These are phyloP conservation scores for Lentinus polychrous DNA, from an alignment of 1,284 basidiomycete species.

Conservation along the genomic window DNA sequence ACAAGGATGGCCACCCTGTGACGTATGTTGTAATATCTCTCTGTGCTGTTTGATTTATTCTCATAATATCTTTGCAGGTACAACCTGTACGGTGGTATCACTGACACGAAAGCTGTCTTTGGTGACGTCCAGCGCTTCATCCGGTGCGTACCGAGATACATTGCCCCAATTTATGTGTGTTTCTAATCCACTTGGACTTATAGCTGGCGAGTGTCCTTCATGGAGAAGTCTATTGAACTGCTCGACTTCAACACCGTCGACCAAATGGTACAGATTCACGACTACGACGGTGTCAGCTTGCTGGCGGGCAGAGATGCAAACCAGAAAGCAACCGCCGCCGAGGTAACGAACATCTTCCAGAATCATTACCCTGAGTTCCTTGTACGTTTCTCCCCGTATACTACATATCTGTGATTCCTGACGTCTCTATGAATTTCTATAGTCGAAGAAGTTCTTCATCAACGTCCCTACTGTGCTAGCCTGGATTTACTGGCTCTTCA, in stretches of 20 bases:
- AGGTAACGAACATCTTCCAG: slow-evolving; percentile 65
- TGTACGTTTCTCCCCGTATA: slow-evolving; percentile 31
- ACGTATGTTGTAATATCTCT: slow-evolving; percentile 35
- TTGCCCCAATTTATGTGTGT: background rate
- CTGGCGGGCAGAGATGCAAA: slow-evolving; percentile 47
- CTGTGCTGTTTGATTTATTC: background rate
- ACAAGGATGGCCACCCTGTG: slow-evolving; percentile 62
- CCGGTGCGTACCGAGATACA: slow-evolving; percentile 38
- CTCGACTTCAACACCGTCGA: slow-evolving; percentile 71
- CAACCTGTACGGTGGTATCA: slow-evolving; percentile 65
- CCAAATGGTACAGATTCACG: slow-evolving; percentile 71
- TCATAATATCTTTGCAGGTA: slow-evolving; percentile 36
- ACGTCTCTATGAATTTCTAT: slow-evolving; percentile 1
- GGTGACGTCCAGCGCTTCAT: slow-evolving; percentile 67
- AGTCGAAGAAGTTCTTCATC: slow-evolving; percentile 74
- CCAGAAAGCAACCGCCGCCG: slow-evolving; percentile 66
- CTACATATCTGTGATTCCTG: slow-evolving; percentile 1
- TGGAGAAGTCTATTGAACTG: slow-evolving; percentile 57
- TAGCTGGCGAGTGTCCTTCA: slow-evolving; percentile 72
- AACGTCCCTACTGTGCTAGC: slow-evolving; percentile 67
- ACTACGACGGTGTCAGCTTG: slow-evolving; percentile 68
- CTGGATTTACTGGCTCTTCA: slow-evolving; percentile 83
- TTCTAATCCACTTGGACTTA: slow-evolving; percentile 1
- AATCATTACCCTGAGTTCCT: slow-evolving; percentile 73
- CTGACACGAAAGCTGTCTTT: slow-evolving; percentile 60